Percentiles rank a stretch among this genome's conserved stretches.
Evolutionary conservation across 2,329 filamentous ascomycete genomes (phyloP).

Genomic region (Emergomyces pasteurianus): DNA sequence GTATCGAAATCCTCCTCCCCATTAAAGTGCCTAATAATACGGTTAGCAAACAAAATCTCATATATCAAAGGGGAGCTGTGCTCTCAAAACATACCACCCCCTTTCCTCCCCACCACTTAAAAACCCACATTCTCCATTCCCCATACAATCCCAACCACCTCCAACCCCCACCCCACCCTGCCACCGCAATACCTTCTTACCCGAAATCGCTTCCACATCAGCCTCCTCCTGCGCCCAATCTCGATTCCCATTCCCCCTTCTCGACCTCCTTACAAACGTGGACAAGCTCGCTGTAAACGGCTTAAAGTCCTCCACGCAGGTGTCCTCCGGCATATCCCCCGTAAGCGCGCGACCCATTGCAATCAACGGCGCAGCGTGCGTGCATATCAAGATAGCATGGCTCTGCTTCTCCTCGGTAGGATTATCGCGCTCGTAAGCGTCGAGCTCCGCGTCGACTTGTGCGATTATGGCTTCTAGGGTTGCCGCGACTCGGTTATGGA

Average conservation of each 20-base stretch:
- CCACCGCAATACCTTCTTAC: conserved; percentile 37
- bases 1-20: conserved; percentile 36
- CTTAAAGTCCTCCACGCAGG: conserved; percentile 65
- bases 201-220: conserved; percentile 4
- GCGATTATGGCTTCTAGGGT: conserved; percentile 59
- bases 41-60: conserved; percentile 11
- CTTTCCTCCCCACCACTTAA: conserved; percentile 69
- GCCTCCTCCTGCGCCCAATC: conserved; percentile 3
- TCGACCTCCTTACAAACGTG: conserved; percentile 45
- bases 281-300: conserved; percentile 76
- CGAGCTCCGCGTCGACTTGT: conserved; percentile 51
- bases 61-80: conserved; percentile 10
- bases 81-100: conserved; percentile 58
- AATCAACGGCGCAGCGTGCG: conserved; percentile 84
- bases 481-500: conserved; percentile 68
- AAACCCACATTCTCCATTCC: conserved; percentile 78
- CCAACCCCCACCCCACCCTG: conserved; percentile 48
- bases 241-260: conserved; percentile 1
- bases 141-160: conserved; percentile 67
- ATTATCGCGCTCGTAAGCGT: conserved; percentile 32
- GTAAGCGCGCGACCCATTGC: conserved; percentile 73
- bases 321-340: conserved; percentile 59
- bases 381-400: conserved; percentile 62
- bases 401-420: conserved; percentile 44
- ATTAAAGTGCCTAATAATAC: conserved; percentile 30